Evolutionary conservation across 2,329 filamentous ascomycete species (phyloP).

Genomic region (Paecilomyces sp.): DNA sequence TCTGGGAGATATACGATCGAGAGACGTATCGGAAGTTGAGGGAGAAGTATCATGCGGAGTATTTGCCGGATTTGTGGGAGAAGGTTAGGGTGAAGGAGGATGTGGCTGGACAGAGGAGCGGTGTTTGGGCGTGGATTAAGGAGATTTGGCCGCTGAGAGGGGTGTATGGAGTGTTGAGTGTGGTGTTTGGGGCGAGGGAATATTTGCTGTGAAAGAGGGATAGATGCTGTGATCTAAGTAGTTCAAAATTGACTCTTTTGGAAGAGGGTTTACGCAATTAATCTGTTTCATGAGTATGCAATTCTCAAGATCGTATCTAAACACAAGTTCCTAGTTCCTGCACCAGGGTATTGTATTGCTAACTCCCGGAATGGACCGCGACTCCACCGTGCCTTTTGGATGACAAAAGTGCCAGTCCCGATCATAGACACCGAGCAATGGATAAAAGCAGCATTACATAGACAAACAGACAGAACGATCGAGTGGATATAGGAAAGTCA

Average conservation of each 20-base stretch:
- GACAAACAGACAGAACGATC: not conserved
- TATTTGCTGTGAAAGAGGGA: not conserved
- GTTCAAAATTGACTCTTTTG: not conserved
- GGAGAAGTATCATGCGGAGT: constrained; percentile 28
- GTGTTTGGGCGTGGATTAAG: not conserved
- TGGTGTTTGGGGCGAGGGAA: not conserved
- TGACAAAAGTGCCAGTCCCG: not conserved
- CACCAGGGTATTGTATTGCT: not conserved
- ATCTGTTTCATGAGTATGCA: too few species aligned
- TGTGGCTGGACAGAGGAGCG: not conserved
- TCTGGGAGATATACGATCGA: constrained; percentile 37
- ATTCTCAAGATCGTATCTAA: not conserved
- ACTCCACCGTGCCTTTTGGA: not conserved
- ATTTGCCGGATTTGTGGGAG: not conserved
- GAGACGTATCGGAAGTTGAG: constrained; percentile 30
- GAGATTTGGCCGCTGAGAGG: not conserved
- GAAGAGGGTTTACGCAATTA: not conserved
- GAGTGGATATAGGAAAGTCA: not conserved
- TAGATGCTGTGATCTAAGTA: too few species aligned
- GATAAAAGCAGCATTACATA: not conserved
- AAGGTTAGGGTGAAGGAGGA: not conserved
- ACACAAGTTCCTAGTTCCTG: not conserved
- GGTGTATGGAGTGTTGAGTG: not conserved
- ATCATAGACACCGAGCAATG: not conserved
- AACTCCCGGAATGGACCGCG: not conserved